Evolutionary conservation across 345 rosid genomes (phyloP).

Genomic region (Cardamine resedifolia): DNA sequence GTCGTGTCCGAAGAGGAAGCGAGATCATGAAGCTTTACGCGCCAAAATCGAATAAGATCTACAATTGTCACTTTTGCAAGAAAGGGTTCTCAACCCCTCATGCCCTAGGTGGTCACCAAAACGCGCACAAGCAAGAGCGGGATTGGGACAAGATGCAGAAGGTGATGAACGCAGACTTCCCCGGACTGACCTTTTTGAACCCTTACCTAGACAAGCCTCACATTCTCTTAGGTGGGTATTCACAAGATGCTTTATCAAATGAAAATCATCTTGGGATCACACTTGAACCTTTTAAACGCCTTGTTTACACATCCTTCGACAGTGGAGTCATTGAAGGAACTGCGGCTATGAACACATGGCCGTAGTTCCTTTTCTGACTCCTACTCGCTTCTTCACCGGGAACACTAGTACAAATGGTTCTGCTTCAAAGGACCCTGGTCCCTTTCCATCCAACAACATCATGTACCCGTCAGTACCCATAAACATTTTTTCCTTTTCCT

Average conservation of each 20-base stretch:
- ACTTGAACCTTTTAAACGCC: conserved; percentile 10
- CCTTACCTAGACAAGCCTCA: conserved; percentile 30
- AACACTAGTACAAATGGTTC: conserved; percentile 7
- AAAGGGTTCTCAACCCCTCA: conserved; percentile 66
- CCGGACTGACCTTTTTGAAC: background rate
- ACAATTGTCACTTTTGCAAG: conserved; percentile 17
- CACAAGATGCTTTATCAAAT: conserved; percentile 29
- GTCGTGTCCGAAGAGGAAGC: conserved; percentile 11
- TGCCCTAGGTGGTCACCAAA: conserved; percentile 93
- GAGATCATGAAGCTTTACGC: conserved; percentile 31
- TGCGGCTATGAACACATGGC: conserved; percentile 1
- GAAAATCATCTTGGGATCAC: conserved; percentile 37
- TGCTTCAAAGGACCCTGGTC: background rate
- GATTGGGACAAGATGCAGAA: conserved; percentile 40
- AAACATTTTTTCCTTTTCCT: conserved; percentile 5
- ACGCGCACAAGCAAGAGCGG: conserved; percentile 87
- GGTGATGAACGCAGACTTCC: conserved; percentile 18
- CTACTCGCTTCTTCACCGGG: conserved; percentile 25
- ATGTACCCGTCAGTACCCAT: background rate
- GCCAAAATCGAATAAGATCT: conserved; percentile 20
- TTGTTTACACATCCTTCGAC: conserved; percentile 7
- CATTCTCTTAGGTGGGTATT: conserved; percentile 35
- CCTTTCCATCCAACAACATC: background rate
- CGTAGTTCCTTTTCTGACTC: conserved; percentile 12
- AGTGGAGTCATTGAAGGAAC: background rate